A percentile compares a stretch with the other conserved stretches of the same genome.
Conservation (phyloP, 305 asterid genomes). For the Fraxinus sp. region DNA sequence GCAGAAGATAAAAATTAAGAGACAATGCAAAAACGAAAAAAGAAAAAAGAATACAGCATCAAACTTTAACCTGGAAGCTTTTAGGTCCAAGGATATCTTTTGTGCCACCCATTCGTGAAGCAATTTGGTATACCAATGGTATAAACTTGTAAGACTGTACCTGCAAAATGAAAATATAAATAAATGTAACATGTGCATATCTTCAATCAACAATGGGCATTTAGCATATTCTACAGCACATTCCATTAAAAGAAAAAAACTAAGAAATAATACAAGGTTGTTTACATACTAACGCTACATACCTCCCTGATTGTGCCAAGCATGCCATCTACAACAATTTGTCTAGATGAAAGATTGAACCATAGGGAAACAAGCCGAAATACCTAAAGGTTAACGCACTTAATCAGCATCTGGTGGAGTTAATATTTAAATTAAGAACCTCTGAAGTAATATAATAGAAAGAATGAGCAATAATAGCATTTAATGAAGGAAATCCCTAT, state of each 20-base stretch:
- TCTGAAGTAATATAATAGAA: conserved; percentile 8
- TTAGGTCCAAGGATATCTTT: conserved; percentile 69
- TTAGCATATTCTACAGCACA: conserved; percentile 11
- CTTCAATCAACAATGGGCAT: conserved; percentile 17
- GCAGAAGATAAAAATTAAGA: neutral
- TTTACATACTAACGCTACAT: conserved; percentile 23
- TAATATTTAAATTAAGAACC: conserved; percentile 11
- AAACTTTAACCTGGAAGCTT: conserved; percentile 72
- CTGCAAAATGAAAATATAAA: conserved; percentile 40
- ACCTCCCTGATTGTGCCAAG: conserved; percentile 77
- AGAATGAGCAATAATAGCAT: conserved; percentile 9
- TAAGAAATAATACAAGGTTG: conserved; percentile 14
- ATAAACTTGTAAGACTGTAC: conserved; percentile 92
- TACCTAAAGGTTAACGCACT: conserved; percentile 49
- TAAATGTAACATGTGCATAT: conserved; percentile 16
- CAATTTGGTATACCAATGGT: conserved; percentile 90
- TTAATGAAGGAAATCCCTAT: conserved; percentile 11
- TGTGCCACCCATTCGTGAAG: conserved; percentile 85
- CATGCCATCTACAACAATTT: conserved; percentile 75
- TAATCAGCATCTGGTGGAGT: conserved; percentile 14
- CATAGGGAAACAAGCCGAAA: conserved; percentile 95
- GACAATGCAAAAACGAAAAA: neutral
- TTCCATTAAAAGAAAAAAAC: conserved; percentile 12
- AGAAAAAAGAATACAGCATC: conserved; percentile 19
- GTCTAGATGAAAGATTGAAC: conserved; percentile 79